These are phyloP conservation scores for Eucalyptus marginata DNA, from an alignment of 345 rosid genomes.

Conservation along the genomic window DNA sequence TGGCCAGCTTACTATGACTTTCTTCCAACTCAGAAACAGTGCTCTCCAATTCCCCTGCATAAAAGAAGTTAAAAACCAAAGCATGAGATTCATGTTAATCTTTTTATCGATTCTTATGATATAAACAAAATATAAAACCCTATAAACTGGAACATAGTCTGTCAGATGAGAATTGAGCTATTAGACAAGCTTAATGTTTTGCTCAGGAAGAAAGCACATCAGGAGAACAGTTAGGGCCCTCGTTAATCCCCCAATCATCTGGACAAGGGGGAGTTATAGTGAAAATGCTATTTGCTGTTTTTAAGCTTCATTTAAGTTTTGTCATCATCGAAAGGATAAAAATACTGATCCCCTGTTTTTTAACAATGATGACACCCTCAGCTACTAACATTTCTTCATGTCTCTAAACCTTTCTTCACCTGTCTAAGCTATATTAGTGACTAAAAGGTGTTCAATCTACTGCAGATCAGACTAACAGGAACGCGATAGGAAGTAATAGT, in stretches of 20 bases:
- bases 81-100: background rate
- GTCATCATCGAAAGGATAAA: background rate
- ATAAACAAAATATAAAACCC: background rate
- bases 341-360: background rate
- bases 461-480: background rate
- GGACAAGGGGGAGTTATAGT: background rate
- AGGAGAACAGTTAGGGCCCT: background rate
- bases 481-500: background rate
- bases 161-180: background rate
- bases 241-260: background rate
- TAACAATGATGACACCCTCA: background rate
- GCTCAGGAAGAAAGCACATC: background rate
- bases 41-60: constrained; percentile 66
- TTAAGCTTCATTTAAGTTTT: background rate
- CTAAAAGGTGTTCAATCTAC: background rate
- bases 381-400: background rate
- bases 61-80: constrained; percentile 3
- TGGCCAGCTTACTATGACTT: constrained; percentile 49
- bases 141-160: background rate
- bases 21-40: constrained; percentile 52
- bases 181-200: background rate
- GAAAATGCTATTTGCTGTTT: background rate
- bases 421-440: background rate
- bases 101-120: background rate
- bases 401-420: background rate